Conservation (phyloP, 2,329 filamentous ascomycete species). For the Ascochyta pisi region DNA sequence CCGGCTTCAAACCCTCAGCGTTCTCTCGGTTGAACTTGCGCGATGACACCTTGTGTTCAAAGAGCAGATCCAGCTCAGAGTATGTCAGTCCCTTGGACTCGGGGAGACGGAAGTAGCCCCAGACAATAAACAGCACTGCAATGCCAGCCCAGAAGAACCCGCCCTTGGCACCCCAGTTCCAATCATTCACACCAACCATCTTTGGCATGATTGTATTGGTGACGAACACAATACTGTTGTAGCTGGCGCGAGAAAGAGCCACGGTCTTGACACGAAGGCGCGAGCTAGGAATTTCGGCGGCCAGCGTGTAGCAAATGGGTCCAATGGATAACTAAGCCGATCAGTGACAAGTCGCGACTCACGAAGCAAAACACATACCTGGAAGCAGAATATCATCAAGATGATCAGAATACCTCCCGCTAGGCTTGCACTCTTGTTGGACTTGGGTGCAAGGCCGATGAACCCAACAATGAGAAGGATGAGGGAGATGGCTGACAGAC, state of each 20-base stretch:
- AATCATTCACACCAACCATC: constrained; percentile 33
- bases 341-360: not conserved
- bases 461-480: constrained; percentile 68
- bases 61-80: constrained; percentile 32
- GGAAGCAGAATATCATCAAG: constrained; percentile 36
- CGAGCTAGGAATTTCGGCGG: constrained; percentile 80
- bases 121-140: constrained; percentile 27
- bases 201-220: constrained; percentile 35
- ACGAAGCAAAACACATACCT: constrained; percentile 18
- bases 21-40: constrained; percentile 32
- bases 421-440: constrained; percentile 54
- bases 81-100: constrained; percentile 32
- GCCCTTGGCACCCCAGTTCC: constrained; percentile 35
- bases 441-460: constrained; percentile 63
- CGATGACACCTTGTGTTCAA: constrained; percentile 32
- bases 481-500: constrained; percentile 44
- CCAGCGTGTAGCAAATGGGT: constrained; percentile 85
- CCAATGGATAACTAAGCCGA: constrained; percentile 69
- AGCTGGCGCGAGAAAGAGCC: constrained; percentile 69
- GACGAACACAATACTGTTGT: constrained; percentile 32
- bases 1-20: constrained; percentile 28
- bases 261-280: constrained; percentile 88
- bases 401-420: constrained; percentile 36
- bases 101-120: constrained; percentile 34
- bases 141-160: constrained; percentile 35